Conservation (phyloP, 2,329 filamentous ascomycete genomes). For the Aspergillus sp. region DNA sequence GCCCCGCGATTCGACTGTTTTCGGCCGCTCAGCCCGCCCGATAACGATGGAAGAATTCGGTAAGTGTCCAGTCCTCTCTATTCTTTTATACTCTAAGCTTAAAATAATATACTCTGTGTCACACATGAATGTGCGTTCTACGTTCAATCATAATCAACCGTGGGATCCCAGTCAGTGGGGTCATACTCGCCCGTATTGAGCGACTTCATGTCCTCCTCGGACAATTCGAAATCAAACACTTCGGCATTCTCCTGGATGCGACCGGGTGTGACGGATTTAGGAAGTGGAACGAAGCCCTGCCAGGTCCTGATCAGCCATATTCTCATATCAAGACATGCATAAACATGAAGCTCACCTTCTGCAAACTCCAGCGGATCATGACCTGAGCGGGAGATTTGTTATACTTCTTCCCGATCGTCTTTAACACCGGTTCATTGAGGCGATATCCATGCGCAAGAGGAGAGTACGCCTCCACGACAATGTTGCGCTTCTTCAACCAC, state of each 20-base stretch:
- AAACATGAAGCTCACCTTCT: constrained; percentile 60
- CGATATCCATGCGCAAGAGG: constrained; percentile 70
- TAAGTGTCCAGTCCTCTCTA: background rate
- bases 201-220: constrained; percentile 56
- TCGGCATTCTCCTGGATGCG: constrained; percentile 62
- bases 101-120: background rate
- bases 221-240: constrained; percentile 62
- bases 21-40: background rate
- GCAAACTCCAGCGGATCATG: constrained; percentile 74
- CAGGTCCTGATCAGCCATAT: background rate
- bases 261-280: constrained; percentile 59
- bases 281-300: constrained; percentile 62
- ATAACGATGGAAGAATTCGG: background rate
- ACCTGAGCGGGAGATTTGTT: constrained; percentile 70
- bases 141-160: constrained; percentile 30
- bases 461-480: constrained; percentile 76
- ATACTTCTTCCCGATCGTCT: constrained; percentile 65
- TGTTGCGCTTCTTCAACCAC: constrained; percentile 64
- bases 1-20: constrained; percentile 22
- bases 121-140: background rate
- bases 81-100: background rate
- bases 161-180: constrained; percentile 60
- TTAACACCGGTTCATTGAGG: constrained; percentile 66
- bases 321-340: constrained; percentile 17
- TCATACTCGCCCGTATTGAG: constrained; percentile 58